Evolutionary conservation across 306 rosid species (phyloP).

Genomic region (Acacia crassicarpa): DNA sequence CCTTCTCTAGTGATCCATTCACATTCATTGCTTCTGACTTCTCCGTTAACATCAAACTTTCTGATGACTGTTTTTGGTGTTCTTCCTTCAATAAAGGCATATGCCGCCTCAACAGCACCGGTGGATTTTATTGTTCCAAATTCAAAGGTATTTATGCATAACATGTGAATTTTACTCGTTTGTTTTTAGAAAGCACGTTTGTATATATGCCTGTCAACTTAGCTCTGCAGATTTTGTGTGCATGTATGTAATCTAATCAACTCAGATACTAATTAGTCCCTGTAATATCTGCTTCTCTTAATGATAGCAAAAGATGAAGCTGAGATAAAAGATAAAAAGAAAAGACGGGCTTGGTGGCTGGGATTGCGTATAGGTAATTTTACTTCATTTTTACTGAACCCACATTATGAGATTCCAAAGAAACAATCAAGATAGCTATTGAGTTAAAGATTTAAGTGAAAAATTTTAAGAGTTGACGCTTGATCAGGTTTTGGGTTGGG

Average conservation of each 20-base stretch:
- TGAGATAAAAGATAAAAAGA: too few relatives aligned
- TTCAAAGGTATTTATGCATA: conserved; percentile 28
- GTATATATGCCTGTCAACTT: background rate
- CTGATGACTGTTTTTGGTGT: conserved; percentile 1
- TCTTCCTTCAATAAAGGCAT: accelerated
- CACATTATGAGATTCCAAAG: background rate
- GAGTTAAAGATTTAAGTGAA: too few relatives aligned
- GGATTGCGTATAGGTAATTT: background rate
- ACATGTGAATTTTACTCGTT: background rate
- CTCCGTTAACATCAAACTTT: background rate
- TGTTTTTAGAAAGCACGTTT: too few relatives aligned
- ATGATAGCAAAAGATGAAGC: too few relatives aligned
- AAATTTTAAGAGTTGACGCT: background rate
- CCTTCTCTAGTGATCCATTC: background rate
- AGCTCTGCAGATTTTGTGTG: too few relatives aligned
- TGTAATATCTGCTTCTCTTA: too few relatives aligned
- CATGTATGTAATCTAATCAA: too few relatives aligned
- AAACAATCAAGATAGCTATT: too few relatives aligned
- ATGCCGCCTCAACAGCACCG: background rate
- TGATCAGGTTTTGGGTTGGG: conserved; percentile 28
- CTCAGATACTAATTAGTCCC: too few relatives aligned
- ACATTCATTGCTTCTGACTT: conserved; percentile 6
- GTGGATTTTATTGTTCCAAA: too few relatives aligned
- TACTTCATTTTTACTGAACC: too few relatives aligned
- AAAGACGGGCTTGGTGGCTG: background rate